Percentiles rank a stretch among this genome's conserved stretches.
Evolutionary conservation across 371 early-diverging fungal species (phyloP).

Genomic region (Actinomortierella wolfii): DNA sequence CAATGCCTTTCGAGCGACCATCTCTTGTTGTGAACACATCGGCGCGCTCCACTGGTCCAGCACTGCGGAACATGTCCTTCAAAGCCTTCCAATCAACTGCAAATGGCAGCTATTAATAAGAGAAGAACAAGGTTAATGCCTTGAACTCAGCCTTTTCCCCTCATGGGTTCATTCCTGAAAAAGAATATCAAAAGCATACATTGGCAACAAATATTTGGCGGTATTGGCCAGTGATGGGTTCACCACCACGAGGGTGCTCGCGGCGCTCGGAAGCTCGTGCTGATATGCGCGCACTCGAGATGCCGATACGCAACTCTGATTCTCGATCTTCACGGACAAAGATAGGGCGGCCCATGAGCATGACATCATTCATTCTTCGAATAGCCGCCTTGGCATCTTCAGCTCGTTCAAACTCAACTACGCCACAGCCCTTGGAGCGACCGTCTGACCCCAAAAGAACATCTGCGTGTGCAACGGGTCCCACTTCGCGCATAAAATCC

Average conservation of each 20-base stretch:
- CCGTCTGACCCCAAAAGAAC: slow-evolving; percentile 37
- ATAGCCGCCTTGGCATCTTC: slow-evolving; percentile 86
- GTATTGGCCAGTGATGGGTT: neutral
- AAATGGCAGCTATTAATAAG: slow-evolving; percentile 63
- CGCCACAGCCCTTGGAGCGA: slow-evolving; percentile 53
- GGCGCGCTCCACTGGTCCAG: slow-evolving; percentile 61
- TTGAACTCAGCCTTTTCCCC: too few species aligned
- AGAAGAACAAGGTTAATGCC: slow-evolving; percentile 1
- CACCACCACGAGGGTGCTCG: slow-evolving; percentile 1
- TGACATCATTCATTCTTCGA: slow-evolving; percentile 68
- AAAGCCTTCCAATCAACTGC: slow-evolving; percentile 78
- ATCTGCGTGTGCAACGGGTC: slow-evolving; percentile 42
- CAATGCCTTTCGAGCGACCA: slow-evolving; percentile 69
- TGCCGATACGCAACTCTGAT: slow-evolving; percentile 51
- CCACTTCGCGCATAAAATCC: slow-evolving; percentile 77
- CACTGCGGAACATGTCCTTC: slow-evolving; percentile 76
- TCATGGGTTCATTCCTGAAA: neutral
- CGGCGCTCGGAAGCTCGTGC: neutral
- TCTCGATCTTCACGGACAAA: slow-evolving; percentile 82
- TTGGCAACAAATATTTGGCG: slow-evolving; percentile 73
- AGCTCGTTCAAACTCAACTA: slow-evolving; percentile 79
- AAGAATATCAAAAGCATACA: slow-evolving; percentile 44
- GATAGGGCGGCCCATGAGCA: slow-evolving; percentile 78
- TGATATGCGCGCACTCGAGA: slow-evolving; percentile 46
- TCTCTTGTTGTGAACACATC: slow-evolving; percentile 69